Conservation (phyloP, 1,139 yeast species). For the Debaryomyces nepalensis region DNA sequence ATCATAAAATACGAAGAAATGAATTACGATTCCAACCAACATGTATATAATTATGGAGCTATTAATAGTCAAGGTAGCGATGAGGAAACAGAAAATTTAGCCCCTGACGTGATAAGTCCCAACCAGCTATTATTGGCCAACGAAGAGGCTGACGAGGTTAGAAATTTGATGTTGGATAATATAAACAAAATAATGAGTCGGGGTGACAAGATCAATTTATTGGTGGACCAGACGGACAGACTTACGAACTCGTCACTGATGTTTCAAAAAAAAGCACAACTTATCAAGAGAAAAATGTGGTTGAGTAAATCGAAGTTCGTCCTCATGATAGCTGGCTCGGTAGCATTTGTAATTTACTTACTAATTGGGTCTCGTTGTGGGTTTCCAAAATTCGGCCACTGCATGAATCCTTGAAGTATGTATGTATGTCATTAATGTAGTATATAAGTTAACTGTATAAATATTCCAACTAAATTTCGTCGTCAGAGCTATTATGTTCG, state of each 20-base stretch:
- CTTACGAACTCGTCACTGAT: constrained; percentile 70
- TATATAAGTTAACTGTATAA: constrained; percentile 4
- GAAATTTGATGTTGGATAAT: constrained; percentile 69
- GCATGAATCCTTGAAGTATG: constrained; percentile 22
- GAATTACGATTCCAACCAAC: constrained; percentile 44
- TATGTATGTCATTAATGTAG: constrained; percentile 9
- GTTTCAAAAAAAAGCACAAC: constrained; percentile 73
- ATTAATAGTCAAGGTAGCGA: constrained; percentile 21
- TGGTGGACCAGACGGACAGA: constrained; percentile 82
- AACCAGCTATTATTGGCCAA: constrained; percentile 47
- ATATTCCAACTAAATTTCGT: constrained; percentile 4
- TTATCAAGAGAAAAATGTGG: constrained; percentile 71
- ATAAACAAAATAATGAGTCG: constrained; percentile 72
- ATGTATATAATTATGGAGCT: constrained; percentile 43
- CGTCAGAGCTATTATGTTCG: constrained; percentile 16
- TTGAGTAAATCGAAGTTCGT: constrained; percentile 56
- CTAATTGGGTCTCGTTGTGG: constrained; percentile 57
- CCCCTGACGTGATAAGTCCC: constrained; percentile 37
- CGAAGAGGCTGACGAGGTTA: constrained; percentile 57
- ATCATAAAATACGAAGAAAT: constrained; percentile 55
- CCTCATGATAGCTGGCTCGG: constrained; percentile 31
- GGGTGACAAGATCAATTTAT: constrained; percentile 74
- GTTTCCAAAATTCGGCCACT: constrained; percentile 44
- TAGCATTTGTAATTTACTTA: constrained; percentile 41
- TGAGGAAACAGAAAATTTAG: constrained; percentile 22